These are phyloP conservation scores for Echinochloa phyllopogon DNA, from an alignment of 176 grass and related monocot genomes.

Conservation along the genomic window DNA sequence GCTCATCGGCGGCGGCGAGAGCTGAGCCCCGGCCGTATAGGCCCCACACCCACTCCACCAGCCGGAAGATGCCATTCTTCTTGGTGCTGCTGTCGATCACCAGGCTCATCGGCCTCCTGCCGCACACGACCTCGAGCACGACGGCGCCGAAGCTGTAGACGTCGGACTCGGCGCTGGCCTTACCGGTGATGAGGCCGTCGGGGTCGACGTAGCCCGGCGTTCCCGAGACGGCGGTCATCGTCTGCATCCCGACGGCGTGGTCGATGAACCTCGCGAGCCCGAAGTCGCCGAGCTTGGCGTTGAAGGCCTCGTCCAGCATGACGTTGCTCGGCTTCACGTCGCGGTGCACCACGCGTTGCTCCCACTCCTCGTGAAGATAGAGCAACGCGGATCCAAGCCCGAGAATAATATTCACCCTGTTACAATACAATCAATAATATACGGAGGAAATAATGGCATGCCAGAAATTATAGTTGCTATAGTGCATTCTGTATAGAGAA, in stretches of 20 bases:
- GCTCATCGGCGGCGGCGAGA: constrained; percentile 49
- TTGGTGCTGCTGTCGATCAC: background rate
- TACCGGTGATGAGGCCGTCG: background rate
- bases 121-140: constrained; percentile 48
- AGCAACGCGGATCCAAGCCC: constrained; percentile 20
- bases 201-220: constrained; percentile 47
- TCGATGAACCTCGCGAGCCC: constrained; percentile 42
- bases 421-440: no score
- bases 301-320: constrained; percentile 31
- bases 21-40: constrained; percentile 33
- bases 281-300: constrained; percentile 52
- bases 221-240: constrained; percentile 13
- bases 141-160: constrained; percentile 25
- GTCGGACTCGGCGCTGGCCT: constrained; percentile 18
- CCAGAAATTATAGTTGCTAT: no score
- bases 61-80: background rate
- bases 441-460: no score
- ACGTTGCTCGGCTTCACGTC: constrained; percentile 46
- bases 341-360: constrained; percentile 23
- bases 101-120: constrained; percentile 25
- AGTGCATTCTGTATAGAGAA: no score
- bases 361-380: constrained; percentile 44
- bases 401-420: background rate
- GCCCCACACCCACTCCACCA: constrained; percentile 61
- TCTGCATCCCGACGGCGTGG: constrained; percentile 28